Conservation (phyloP, 2,329 filamentous ascomycete species). For the Aspergillus viridinutans region DNA sequence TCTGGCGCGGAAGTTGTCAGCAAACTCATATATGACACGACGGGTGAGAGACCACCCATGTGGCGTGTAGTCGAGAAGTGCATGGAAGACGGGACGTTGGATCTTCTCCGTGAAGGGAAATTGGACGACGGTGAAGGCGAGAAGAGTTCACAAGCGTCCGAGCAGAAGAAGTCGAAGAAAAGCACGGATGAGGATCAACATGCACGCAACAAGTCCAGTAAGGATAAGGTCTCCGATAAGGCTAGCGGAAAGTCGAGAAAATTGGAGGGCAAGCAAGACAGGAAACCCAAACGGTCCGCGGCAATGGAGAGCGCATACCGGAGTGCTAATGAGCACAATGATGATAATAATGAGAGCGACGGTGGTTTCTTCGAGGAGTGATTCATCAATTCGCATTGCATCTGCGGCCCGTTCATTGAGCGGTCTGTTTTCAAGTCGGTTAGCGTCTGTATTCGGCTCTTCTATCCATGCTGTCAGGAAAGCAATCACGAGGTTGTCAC, state of each 20-base stretch:
- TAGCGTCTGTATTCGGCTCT: neutral
- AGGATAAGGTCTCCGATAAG: slow-evolving; percentile 7
- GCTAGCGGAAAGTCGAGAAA: slow-evolving; percentile 6
- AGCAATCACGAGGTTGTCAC: neutral
- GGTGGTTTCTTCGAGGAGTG: slow-evolving; percentile 40
- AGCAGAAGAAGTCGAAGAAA: slow-evolving; percentile 6
- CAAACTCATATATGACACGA: slow-evolving; percentile 6
- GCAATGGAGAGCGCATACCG: neutral
- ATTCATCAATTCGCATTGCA: neutral
- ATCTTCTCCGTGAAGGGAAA: slow-evolving; percentile 40
- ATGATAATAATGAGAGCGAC: slow-evolving; percentile 30
- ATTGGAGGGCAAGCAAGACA: slow-evolving; percentile 3
- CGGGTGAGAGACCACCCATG: slow-evolving; percentile 35
- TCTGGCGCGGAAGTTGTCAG: slow-evolving; percentile 18
- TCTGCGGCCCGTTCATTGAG: neutral
- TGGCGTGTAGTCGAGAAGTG: slow-evolving; percentile 44
- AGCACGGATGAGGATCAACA: slow-evolving; percentile 2
- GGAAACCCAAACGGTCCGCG: slow-evolving; percentile 1
- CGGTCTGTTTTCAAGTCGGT: neutral
- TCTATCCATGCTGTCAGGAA: neutral
- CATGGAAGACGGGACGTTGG: slow-evolving; percentile 41
- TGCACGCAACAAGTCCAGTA: slow-evolving; percentile 4
- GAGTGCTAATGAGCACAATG: slow-evolving; percentile 10
- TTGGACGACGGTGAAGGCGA: slow-evolving; percentile 18
- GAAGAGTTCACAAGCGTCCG: neutral